phyloP scores from a whole-genome alignment of 768 basidiomycete genomes.

The Russula abietina region DNA sequence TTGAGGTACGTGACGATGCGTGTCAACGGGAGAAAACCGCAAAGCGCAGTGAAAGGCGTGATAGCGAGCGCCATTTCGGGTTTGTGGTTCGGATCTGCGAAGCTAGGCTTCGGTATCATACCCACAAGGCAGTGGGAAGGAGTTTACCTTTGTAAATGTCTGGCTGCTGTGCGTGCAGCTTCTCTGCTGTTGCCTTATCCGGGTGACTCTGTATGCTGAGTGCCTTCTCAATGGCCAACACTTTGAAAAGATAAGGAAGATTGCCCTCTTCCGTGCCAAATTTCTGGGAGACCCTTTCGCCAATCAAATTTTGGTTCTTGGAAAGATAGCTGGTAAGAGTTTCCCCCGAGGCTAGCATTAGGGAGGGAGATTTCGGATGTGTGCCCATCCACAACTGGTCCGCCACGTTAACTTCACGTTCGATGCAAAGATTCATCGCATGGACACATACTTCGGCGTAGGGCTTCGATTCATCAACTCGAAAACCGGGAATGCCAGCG shows the following conservation, averaged over 20 bases:
- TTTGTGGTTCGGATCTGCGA: conserved; percentile 88
- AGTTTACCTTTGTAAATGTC: conserved; percentile 84
- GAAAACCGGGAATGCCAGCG: conserved; percentile 56
- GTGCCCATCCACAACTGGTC: conserved; percentile 99
- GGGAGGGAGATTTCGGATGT: conserved; percentile 69
- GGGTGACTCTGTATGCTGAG: conserved; percentile 91
- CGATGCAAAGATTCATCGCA: not conserved
- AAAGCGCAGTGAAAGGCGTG: conserved; percentile 83
- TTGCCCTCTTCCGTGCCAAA: conserved; percentile 50
- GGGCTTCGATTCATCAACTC: conserved; percentile 61
- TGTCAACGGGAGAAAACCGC: conserved; percentile 83
- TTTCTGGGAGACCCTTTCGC: conserved; percentile 18
- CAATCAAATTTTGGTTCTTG: conserved; percentile 59
- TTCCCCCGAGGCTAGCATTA: conserved; percentile 38
- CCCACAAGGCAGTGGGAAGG: not conserved
- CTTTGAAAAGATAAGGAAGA: conserved; percentile 89
- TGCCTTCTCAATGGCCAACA: conserved; percentile 83
- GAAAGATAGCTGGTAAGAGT: conserved; percentile 57
- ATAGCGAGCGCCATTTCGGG: conserved; percentile 99
- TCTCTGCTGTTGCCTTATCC: conserved; percentile 74
- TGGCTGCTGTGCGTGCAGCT: conserved; percentile 41
- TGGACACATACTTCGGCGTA: conserved; percentile 79
- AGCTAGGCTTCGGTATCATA: conserved; percentile 17
- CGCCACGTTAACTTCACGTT: not conserved
- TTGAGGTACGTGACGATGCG: conserved; percentile 63